A percentile compares a stretch with the other conserved stretches of the same genome.
Conservation (phyloP, 768 basidiomycete genomes). For the Kondoa subrosea region DNA sequence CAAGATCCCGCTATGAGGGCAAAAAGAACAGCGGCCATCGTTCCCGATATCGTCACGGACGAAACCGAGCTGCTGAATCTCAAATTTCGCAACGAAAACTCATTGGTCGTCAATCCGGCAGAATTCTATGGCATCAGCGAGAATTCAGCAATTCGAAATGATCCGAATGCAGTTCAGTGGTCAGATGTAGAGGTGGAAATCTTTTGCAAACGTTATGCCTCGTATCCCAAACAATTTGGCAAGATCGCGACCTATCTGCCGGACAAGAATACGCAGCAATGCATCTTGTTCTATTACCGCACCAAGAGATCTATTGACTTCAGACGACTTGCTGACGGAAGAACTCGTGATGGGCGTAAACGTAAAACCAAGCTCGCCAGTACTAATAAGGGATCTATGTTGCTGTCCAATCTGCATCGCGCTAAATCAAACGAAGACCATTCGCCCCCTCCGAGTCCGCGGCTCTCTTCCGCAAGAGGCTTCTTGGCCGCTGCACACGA, state of each 20-base stretch:
- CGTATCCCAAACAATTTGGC: slow-evolving; percentile 88
- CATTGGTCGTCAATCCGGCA: slow-evolving; percentile 54
- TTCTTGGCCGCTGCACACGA: not conserved
- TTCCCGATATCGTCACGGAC: slow-evolving; percentile 76
- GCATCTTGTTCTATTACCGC: slow-evolving; percentile 82
- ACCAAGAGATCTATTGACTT: slow-evolving; percentile 89
- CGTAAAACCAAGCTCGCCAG: slow-evolving; percentile 37
- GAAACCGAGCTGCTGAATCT: slow-evolving; percentile 38
- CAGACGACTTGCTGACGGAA: slow-evolving; percentile 51
- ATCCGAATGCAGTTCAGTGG: slow-evolving; percentile 44
- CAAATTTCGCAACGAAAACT: slow-evolving; percentile 68
- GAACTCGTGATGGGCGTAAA: slow-evolving; percentile 50
- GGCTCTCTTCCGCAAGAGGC: not conserved
- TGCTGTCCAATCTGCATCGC: slow-evolving; percentile 53
- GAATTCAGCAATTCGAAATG: slow-evolving; percentile 43
- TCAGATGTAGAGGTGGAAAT: slow-evolving; percentile 62
- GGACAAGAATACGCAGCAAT: slow-evolving; percentile 72
- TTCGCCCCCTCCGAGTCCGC: not conserved
- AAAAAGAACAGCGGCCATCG: slow-evolving; percentile 59
- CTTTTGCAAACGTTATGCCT: slow-evolving; percentile 65
- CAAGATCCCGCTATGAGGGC: slow-evolving; percentile 86
- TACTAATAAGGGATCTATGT: slow-evolving; percentile 54
- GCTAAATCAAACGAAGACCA: slow-evolving; percentile 15
- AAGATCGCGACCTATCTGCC: slow-evolving; percentile 62
- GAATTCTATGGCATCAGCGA: slow-evolving; percentile 48